Evolutionary conservation across 2,329 filamentous ascomycete species (phyloP), one percentile per base, ranked within the genome.

Genomic region (Phoma sp.): DNA sequence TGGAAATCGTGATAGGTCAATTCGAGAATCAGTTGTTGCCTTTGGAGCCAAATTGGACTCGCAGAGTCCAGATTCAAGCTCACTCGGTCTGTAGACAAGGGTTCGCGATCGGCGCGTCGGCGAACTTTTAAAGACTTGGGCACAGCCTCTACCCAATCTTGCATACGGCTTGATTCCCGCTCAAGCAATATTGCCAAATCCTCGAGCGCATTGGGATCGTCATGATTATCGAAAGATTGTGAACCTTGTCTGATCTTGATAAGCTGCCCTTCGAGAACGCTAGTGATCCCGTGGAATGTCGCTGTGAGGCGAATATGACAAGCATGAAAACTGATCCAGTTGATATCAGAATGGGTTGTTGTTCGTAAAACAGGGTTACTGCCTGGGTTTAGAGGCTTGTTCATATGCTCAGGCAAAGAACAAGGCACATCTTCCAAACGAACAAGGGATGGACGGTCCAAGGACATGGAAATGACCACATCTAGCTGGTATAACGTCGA

Each of bases 1-100:
- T 40, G 34, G 25, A 29, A 23, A 26, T 48, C 45, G 25, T 48
- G 45, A 48, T 48, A 48, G 11, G 33, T 48, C 26, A 48, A 39
- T 25, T 48, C 45, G 12, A 48, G 45, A 32, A 48, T 38, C 18
- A 40, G 14, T 21, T 33, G 45, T 39, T 48, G 45, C 20, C 45
- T 38, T 33, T 48, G 45, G 33, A 48, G 45, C 45, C 45, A 48
- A 21, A 48, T 40, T 18, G 45, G 45, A 36, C 36, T 48, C n/a
- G 45, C 25, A 48, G 34, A 38, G 34, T 40, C 45, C 17, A 48
- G 18, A 9, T 33, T 38, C n/a, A 48, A 26, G n/a, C 26, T 38
- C 20, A 40, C 36, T 18, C 45, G 34, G 26, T 40, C 34, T 48
- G 45, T 30, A 48, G 45, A 48, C 36, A 48, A 7, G 26, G 45